Conservation (phyloP, 352 stramenopile genomes). For the Pythium periplocum region DNA sequence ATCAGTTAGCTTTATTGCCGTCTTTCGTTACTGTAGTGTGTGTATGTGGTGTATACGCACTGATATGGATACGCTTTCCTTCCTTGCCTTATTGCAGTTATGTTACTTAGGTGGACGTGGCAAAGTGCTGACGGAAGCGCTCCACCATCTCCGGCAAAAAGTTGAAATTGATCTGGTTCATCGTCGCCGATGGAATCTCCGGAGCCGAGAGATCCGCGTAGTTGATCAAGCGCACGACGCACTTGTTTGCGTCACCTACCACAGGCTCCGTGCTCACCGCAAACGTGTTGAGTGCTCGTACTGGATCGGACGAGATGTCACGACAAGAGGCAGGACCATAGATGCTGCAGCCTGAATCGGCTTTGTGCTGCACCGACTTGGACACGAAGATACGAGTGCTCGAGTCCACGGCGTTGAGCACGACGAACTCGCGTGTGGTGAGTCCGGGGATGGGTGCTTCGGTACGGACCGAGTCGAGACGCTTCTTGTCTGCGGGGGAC, state of each 20-base stretch:
- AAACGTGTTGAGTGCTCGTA: constrained; percentile 18
- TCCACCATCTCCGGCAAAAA: no score
- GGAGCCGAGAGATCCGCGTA: constrained; percentile 13
- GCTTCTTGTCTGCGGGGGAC: constrained; percentile 21
- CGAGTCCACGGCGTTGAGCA: constrained; percentile 23
- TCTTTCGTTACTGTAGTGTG: no score
- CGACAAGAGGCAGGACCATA: constrained; percentile 12
- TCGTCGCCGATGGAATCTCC: constrained; percentile 5
- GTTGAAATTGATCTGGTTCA: constrained; percentile 14
- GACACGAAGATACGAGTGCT: constrained; percentile 18
- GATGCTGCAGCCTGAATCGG: constrained; percentile 12
- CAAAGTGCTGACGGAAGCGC: no score
- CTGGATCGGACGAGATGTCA: constrained; percentile 8
- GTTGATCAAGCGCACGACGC: constrained; percentile 18
- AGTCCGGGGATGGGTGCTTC: constrained; percentile 15
- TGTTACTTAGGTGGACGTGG: no score
- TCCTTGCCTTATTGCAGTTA: no score
- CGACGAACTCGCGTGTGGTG: constrained; percentile 13
- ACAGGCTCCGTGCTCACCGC: constrained; percentile 14
- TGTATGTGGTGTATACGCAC: no score
- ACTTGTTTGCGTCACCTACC: constrained; percentile 10
- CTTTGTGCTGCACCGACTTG: constrained; percentile 15
- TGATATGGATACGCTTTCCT: no score
- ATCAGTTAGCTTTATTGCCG: no score
- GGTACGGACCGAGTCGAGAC: constrained; percentile 20